Evolutionary conservation across 768 basidiomycete genomes (phyloP).

Genomic region (Hypholoma sublateritium): DNA sequence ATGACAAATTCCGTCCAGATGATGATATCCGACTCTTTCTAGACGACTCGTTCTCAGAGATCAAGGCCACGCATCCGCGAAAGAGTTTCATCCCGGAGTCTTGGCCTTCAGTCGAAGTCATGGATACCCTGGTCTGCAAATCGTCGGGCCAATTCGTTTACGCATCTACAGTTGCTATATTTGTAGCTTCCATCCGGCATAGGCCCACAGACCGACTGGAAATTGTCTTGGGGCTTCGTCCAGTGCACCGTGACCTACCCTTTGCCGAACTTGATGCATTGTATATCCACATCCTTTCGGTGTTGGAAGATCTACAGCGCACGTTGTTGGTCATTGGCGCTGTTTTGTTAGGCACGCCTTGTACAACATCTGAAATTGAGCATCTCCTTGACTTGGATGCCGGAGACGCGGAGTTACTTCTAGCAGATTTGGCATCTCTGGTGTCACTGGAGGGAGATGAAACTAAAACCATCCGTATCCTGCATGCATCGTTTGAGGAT

Average conservation of each 20-base stretch:
- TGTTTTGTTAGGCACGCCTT: too few relatives aligned
- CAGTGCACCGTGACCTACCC: neutral
- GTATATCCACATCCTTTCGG: constrained; percentile 2
- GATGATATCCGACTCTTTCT: constrained; percentile 9
- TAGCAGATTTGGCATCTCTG: neutral
- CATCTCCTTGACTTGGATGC: neutral
- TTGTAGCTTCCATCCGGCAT: constrained; percentile 1
- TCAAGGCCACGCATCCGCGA: constrained; percentile 5
- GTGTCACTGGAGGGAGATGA: neutral
- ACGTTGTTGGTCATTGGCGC: neutral
- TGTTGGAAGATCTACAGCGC: neutral
- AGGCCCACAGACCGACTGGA: constrained; percentile 5
- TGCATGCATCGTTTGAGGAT: constrained; percentile 10
- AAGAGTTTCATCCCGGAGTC: neutral
- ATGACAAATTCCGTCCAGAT: neutral
- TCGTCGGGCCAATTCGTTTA: constrained; percentile 18
- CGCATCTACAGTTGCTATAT: constrained; percentile 11
- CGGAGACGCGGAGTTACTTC: neutral
- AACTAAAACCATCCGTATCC: neutral
- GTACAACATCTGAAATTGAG: neutral
- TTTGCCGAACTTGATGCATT: constrained; percentile 11
- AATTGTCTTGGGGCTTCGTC: neutral
- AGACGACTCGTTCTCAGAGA: neutral
- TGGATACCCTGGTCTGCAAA: constrained; percentile 2
- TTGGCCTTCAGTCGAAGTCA: neutral